phyloP scores from a whole-genome alignment of 2,329 filamentous ascomycete genomes.

The Canariomyces notabilis region DNA sequence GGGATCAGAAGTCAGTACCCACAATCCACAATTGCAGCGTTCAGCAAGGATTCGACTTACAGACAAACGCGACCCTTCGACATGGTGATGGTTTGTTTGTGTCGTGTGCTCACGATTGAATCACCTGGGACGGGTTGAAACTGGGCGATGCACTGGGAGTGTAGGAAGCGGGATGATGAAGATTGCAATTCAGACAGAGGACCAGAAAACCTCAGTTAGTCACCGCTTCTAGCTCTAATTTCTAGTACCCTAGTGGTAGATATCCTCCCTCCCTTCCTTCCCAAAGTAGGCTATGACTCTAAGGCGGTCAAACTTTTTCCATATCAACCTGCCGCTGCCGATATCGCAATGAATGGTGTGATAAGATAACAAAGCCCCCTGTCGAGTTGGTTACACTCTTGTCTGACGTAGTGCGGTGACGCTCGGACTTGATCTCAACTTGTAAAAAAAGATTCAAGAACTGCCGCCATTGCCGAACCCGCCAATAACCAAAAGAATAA shows the following conservation, averaged over 20 bases:
- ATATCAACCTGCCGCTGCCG: constrained; percentile 3
- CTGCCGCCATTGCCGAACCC: constrained; percentile 5
- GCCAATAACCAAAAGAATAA: constrained; percentile 10
- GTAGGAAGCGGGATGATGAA: constrained; percentile 4
- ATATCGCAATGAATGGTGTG: constrained; percentile 9
- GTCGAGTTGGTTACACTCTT: not conserved
- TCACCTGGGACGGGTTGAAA: too few species aligned
- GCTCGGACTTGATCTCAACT: not conserved
- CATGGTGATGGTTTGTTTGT: constrained; percentile 22
- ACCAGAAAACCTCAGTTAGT: too few species aligned
- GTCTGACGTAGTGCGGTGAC: constrained; percentile 10
- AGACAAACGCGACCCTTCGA: constrained; percentile 33
- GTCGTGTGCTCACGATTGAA: constrained; percentile 1
- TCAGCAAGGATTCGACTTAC: constrained; percentile 26
- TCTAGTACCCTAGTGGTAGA: too few species aligned
- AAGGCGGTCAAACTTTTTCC: constrained; percentile 15
- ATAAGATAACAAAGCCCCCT: constrained; percentile 8
- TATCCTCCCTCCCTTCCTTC: not conserved
- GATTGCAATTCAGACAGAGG: constrained; percentile 5
- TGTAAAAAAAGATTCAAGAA: not conserved
- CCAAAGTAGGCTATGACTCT: constrained; percentile 12
- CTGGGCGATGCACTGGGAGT: not conserved
- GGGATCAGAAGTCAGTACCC: constrained; percentile 1
- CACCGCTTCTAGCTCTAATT: not conserved
- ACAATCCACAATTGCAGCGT: constrained; percentile 5